phyloP scores from a whole-genome alignment of 176 grass and related monocot species.

The Oryza coarctata region DNA sequence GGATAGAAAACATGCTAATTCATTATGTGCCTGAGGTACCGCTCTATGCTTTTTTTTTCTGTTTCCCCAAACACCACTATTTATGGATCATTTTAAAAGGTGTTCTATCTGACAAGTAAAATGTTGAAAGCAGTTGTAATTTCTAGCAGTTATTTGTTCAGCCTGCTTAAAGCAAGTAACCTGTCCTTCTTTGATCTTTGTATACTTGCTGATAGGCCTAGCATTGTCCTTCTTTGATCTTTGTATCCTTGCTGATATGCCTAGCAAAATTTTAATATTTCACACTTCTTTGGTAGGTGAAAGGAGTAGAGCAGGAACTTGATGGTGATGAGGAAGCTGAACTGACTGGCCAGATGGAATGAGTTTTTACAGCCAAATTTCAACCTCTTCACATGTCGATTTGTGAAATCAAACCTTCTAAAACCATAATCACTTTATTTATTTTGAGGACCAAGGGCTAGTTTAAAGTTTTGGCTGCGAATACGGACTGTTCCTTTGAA shows the following conservation, averaged over 20 bases:
- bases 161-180: neutral
- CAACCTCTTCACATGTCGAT: neutral
- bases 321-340: constrained; percentile 73
- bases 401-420: neutral
- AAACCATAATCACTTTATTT: constrained; percentile 25
- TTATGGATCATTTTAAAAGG: neutral
- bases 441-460: constrained; percentile 1
- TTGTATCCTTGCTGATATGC: neutral
- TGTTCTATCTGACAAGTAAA: constrained; percentile 16
- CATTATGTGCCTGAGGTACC: constrained; percentile 97
- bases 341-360: constrained; percentile 64
- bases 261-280: neutral
- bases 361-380: neutral
- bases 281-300: constrained; percentile 55
- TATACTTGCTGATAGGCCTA: neutral
- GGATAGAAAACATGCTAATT: constrained; percentile 99
- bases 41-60: neutral
- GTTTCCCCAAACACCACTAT: neutral
- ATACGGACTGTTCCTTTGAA: constrained; percentile 11
- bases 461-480: neutral
- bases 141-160: neutral
- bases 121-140: neutral
- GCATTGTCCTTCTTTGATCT: neutral
- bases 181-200: neutral
- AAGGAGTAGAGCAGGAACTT: constrained; percentile 89